A percentile compares a stretch with the other conserved stretches of the same genome.
Conservation (phyloP, 2,329 filamentous ascomycete species). For the Lomentospora prolificans region DNA sequence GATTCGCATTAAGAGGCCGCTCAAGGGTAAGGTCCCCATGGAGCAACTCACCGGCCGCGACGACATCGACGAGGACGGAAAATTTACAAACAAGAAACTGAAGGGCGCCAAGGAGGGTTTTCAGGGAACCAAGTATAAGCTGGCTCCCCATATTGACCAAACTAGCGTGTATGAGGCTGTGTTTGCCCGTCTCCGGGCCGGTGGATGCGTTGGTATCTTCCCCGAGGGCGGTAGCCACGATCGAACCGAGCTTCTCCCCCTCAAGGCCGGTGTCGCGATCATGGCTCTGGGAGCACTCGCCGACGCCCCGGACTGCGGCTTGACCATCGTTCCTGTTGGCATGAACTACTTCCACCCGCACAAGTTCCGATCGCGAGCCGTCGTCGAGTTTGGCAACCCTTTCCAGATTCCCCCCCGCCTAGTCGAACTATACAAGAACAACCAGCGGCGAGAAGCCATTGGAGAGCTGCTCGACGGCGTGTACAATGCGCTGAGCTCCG, state of each 20-base stretch:
- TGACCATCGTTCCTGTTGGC: slow-evolving; percentile 92
- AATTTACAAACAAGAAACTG: slow-evolving; percentile 45
- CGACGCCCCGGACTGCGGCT: slow-evolving; percentile 72
- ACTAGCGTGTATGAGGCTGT: slow-evolving; percentile 89
- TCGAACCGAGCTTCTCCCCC: slow-evolving; percentile 76
- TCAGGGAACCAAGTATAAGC: slow-evolving; percentile 71
- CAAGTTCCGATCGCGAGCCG: slow-evolving; percentile 92
- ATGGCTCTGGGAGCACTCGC: slow-evolving; percentile 91
- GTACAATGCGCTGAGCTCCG: slow-evolving; percentile 72
- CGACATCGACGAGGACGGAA: slow-evolving; percentile 58
- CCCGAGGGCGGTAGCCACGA: slow-evolving; percentile 96
- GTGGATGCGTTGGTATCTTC: slow-evolving; percentile 92
- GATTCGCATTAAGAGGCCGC: slow-evolving; percentile 75
- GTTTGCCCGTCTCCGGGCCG: slow-evolving; percentile 69
- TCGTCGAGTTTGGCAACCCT: slow-evolving; percentile 88
- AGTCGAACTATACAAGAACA: slow-evolving; percentile 74
- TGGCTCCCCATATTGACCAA: slow-evolving; percentile 89
- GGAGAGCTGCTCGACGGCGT: slow-evolving; percentile 77
- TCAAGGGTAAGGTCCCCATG: slow-evolving; percentile 66
- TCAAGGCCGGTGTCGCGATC: slow-evolving; percentile 95
- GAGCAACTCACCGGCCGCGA: slow-evolving; percentile 73
- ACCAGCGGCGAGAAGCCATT: slow-evolving; percentile 78
- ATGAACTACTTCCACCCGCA: slow-evolving; percentile 99
- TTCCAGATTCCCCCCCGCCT: slow-evolving; percentile 76
- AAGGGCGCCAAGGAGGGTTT: slow-evolving; percentile 52